Percentiles rank a stretch among this genome's conserved stretches.
Evolutionary conservation across 441 rosid genomes (phyloP).

Genomic region (Gossypium aridum): DNA sequence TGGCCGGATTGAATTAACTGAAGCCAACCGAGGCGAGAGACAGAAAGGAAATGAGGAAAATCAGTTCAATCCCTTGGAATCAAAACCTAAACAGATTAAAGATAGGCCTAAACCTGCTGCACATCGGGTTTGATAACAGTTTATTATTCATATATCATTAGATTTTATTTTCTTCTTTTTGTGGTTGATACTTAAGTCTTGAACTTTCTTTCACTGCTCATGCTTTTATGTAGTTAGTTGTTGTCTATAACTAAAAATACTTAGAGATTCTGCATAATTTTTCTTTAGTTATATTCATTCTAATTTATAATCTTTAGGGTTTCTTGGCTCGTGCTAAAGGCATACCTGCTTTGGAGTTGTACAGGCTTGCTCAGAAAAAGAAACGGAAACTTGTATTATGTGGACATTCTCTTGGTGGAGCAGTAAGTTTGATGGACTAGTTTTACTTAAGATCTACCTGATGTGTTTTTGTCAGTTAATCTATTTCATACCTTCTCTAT

Average conservation of each 20-base stretch:
- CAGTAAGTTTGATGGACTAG: slow-evolving; percentile 46
- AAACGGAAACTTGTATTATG: slow-evolving; percentile 91
- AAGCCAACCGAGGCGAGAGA: slow-evolving; percentile 35
- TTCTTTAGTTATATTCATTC: slow-evolving; percentile 7
- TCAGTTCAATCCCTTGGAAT: slow-evolving; percentile 33
- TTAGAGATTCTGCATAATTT: background rate
- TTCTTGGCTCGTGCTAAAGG: slow-evolving; percentile 98
- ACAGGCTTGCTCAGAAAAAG: slow-evolving; percentile 94
- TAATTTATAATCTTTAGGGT: slow-evolving; percentile 48
- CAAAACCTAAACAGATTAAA: slow-evolving; percentile 46
- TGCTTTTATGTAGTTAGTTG: background rate
- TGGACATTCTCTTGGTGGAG: slow-evolving; percentile 99
- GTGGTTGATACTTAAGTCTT: background rate
- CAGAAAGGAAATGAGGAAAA: slow-evolving; percentile 42
- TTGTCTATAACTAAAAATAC: background rate
- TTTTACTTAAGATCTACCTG: background rate
- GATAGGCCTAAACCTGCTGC: slow-evolving; percentile 88
- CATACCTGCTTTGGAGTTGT: slow-evolving; percentile 93
- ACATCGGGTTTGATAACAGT: slow-evolving; percentile 63
- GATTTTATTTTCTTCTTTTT: background rate
- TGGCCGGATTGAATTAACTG: slow-evolving; percentile 35
- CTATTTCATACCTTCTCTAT: slow-evolving; percentile 3
- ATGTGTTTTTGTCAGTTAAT: slow-evolving; percentile 5
- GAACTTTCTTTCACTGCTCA: background rate
- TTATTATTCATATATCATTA: background rate